Evolutionary conservation across 768 basidiomycete genomes (phyloP), one percentile per base, ranked within the genome.

Genomic region (Ramaria sp.): DNA sequence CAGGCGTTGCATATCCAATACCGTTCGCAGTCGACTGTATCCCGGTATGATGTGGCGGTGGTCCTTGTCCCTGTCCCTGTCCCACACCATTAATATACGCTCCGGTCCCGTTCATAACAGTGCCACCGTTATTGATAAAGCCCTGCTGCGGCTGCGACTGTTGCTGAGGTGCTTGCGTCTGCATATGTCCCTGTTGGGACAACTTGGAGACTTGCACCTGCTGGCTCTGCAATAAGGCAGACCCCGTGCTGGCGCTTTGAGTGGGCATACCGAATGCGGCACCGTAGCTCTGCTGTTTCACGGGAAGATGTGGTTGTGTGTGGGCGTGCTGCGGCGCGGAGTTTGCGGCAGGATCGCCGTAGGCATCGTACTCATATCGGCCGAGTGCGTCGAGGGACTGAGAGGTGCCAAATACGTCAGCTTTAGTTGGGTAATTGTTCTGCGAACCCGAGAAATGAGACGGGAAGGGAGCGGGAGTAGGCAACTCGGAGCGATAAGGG

Each of bases 81-180:
- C n/a, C n/a, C n/a, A n/a, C n/a, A 27, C 53, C 53, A 30, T 54
- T 54, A 9, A 54, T 2, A n/a, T 54, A 54, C 15, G 53, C 39
- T 3, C 41, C 43, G 4, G 39, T 38, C 7, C 51, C 51, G 34
- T 53, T 53, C 4, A 42, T 50, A 7, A 50, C 24, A 12, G 27
- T 9, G 10, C 11, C 10, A 34, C 48, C 27, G 31, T 49, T 37
- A 37, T 10, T 49, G 9, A 49, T 5, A 20, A 20, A 49, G 7
- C 27, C 31, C 48, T 49, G 48, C n/a, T 49, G 48, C 34, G 34
- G 34, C 31, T 49, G 48, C 27, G 27, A 27, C 48, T 49, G 48
- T 13, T 43, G 60, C 48, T 67, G 70, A 51, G 71, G 73, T n/a
- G 66, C 63, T 53, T 71, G 71, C 38, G 24, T 41, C 42, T 43